Conservation (phyloP, 2,329 filamentous ascomycete species). For the Stagonosporopsis chrysanthemi region DNA sequence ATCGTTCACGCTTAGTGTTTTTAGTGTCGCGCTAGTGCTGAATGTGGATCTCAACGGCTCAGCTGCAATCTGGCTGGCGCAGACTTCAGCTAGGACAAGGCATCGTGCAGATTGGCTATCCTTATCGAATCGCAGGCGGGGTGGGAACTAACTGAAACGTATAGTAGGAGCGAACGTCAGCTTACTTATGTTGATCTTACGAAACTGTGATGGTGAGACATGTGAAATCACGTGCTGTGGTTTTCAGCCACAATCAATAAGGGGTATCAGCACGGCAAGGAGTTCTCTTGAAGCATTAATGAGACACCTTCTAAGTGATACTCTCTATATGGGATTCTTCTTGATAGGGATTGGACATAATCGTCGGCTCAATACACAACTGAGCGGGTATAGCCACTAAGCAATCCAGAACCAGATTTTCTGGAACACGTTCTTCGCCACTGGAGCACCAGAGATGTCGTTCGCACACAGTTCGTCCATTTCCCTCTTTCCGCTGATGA, state of each 20-base stretch:
- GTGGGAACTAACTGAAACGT: not conserved
- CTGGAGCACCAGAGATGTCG: slow-evolving; percentile 40
- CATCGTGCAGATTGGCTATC: slow-evolving; percentile 10
- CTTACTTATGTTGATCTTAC: not conserved
- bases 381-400: slow-evolving; percentile 20
- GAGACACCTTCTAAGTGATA: not conserved
- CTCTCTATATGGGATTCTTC: not conserved
- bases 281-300: not conserved
- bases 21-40: slow-evolving; percentile 3
- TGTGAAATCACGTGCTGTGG: not conserved
- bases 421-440: slow-evolving; percentile 45
- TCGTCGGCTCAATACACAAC: not conserved
- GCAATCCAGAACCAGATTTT: slow-evolving; percentile 49
- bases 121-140: not conserved
- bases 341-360: slow-evolving; percentile 3
- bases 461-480: slow-evolving; percentile 48
- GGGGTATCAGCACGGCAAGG: not conserved
- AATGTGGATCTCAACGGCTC: not conserved
- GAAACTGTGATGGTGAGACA: not conserved
- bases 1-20: slow-evolving; percentile 7
- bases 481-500: slow-evolving; percentile 44
- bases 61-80: slow-evolving; percentile 17
- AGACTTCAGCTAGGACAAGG: not conserved
- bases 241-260: not conserved
- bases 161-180: not conserved